A percentile compares a stretch with the other conserved stretches of the same genome.
These are phyloP conservation scores for Arthrobotrys musiformis DNA, from an alignment of 2,329 filamentous ascomycete species.

Conservation along the genomic window DNA sequence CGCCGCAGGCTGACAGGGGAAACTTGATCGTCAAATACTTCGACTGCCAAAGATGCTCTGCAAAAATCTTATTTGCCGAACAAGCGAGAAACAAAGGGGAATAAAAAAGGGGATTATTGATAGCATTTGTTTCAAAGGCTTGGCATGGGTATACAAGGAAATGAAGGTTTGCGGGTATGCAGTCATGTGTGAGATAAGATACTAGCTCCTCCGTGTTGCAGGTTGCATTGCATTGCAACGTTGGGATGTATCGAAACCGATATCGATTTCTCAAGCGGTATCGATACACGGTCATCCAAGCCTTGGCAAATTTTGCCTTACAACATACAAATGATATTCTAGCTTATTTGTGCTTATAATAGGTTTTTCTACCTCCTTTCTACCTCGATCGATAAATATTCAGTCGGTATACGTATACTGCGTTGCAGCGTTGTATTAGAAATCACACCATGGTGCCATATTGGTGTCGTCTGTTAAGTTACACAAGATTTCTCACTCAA, in stretches of 20 bases:
- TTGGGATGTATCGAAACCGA: not conserved
- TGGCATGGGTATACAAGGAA: not conserved
- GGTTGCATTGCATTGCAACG: not conserved
- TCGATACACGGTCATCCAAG: not conserved
- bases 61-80: not conserved
- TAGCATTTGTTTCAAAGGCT: conserved; percentile 10
- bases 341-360: too few species aligned
- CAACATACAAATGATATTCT: too few species aligned
- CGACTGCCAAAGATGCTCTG: not conserved
- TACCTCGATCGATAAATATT: too few species aligned
- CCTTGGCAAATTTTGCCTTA: not conserved
- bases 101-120: not conserved
- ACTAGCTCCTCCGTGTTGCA: not conserved
- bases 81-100: not conserved
- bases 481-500: too few species aligned
- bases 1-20: conserved; percentile 19
- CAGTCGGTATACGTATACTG: too few species aligned
- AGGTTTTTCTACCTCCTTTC: too few species aligned
- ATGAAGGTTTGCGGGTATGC: conserved; percentile 6
- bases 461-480: too few species aligned
- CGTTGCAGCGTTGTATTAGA: too few species aligned
- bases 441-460: too few species aligned
- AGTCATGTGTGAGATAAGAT: conserved; percentile 8
- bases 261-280: not conserved
- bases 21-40: not conserved